A percentile compares a stretch with the other conserved stretches of the same genome.
These are phyloP conservation scores for Corinectria fuckeliana DNA, from an alignment of 2,329 filamentous ascomycete genomes.

Conservation along the genomic window DNA sequence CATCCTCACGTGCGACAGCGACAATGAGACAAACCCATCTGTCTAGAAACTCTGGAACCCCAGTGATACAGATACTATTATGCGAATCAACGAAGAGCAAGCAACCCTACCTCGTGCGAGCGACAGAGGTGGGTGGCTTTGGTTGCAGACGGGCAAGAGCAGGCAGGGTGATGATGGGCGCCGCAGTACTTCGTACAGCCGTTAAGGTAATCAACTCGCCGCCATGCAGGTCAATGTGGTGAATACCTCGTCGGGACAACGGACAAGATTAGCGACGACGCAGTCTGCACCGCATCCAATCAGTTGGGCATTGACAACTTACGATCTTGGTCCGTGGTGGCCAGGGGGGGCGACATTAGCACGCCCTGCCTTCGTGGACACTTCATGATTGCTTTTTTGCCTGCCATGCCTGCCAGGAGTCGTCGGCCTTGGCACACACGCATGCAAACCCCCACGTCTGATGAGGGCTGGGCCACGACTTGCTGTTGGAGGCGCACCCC, in stretches of 20 bases:
- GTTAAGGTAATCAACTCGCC: constrained; percentile 24
- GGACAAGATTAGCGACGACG: constrained; percentile 37
- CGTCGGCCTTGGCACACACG: constrained; percentile 27
- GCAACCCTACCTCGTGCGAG: not conserved
- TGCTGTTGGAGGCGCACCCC: not conserved
- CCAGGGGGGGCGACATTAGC: constrained; percentile 31
- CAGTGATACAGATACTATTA: not conserved
- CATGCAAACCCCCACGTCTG: constrained; percentile 23
- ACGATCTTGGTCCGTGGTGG: constrained; percentile 28
- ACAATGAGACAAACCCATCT: not conserved
- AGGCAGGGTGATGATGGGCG: not conserved
- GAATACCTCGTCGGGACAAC: constrained; percentile 25
- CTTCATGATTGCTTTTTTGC: constrained; percentile 32
- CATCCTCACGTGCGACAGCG: not conserved
- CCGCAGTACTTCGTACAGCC: constrained; percentile 29
- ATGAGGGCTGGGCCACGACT: constrained; percentile 12
- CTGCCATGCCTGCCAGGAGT: constrained; percentile 29
- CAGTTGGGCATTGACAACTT: constrained; percentile 34
- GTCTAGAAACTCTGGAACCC: constrained; percentile 2
- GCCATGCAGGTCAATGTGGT: constrained; percentile 34
- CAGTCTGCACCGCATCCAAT: constrained; percentile 32
- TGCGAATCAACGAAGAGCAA: not conserved
- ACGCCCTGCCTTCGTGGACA: constrained; percentile 24
- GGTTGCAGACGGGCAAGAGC: not conserved
- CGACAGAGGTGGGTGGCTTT: not conserved